phyloP scores from a whole-genome alignment of 805 yeast genomes.

The Hanseniaspora clermontiae region DNA sequence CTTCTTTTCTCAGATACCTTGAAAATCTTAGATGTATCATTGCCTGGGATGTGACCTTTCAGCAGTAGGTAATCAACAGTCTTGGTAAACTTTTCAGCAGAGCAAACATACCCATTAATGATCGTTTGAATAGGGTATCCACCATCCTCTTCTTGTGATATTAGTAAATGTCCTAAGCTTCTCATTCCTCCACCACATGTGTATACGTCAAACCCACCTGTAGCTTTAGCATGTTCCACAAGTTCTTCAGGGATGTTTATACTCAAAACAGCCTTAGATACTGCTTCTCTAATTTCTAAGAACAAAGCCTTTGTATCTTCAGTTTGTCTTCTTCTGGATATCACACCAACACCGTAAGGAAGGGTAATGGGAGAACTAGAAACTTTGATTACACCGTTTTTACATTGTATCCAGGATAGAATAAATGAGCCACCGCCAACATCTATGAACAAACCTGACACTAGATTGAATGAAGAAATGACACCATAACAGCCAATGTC shows the following conservation, averaged over 20 bases:
- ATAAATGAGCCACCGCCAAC: constrained; percentile 63
- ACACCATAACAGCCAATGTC: constrained; percentile 60
- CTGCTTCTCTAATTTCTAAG: constrained; percentile 42
- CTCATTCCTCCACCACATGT: constrained; percentile 67
- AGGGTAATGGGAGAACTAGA: constrained; percentile 48
- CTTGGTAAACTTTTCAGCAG: constrained; percentile 38
- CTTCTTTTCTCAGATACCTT: constrained; percentile 55
- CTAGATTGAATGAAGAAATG: constrained; percentile 55
- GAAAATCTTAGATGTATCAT: constrained; percentile 36
- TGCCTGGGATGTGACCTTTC: constrained; percentile 37
- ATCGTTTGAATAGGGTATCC: constrained; percentile 55
- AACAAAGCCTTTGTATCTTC: constrained; percentile 40
- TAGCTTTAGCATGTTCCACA: constrained; percentile 36
- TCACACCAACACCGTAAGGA: constrained; percentile 65
- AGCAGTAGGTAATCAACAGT: constrained; percentile 41
- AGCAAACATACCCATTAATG: constrained; percentile 54
- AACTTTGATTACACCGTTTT: constrained; percentile 41
- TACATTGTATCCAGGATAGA: constrained; percentile 53
- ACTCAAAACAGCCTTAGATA: constrained; percentile 37
- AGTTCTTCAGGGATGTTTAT: constrained; percentile 44
- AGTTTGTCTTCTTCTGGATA: constrained; percentile 40
- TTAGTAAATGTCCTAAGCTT: constrained; percentile 51
- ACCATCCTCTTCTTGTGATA: constrained; percentile 35
- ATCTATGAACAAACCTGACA: constrained; percentile 59
- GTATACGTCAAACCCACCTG: constrained; percentile 52